Conservation (phyloP, 2,329 filamentous ascomycete species). For the Phialocephala subalpina region DNA sequence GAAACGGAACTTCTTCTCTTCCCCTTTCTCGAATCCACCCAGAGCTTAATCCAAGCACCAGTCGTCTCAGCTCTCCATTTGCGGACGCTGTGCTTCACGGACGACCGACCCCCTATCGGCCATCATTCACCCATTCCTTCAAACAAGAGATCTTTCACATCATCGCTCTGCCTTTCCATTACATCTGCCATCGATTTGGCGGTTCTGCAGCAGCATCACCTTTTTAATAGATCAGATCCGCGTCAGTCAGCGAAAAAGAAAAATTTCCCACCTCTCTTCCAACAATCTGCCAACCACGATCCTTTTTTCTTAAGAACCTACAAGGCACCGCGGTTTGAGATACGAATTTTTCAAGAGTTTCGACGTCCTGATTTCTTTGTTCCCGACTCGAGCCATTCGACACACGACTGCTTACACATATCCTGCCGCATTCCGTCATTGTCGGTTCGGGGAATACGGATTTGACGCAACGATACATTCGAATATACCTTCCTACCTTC, state of each 20-base stretch:
- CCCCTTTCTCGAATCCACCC: constrained; percentile 18
- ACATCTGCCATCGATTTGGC: constrained; percentile 32
- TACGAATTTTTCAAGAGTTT: constrained; percentile 14
- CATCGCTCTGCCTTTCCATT: constrained; percentile 22
- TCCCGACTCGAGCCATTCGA: constrained; percentile 23
- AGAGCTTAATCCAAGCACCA: constrained; percentile 38
- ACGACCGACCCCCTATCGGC: constrained; percentile 42
- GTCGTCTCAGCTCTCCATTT: constrained; percentile 25
- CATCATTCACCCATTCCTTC: constrained; percentile 40
- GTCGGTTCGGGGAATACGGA: constrained; percentile 14
- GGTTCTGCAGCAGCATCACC: constrained; percentile 18
- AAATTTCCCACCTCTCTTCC: constrained; percentile 13
- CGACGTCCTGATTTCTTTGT: constrained; percentile 2
- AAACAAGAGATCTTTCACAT: constrained; percentile 24
- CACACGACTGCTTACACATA: constrained; percentile 10
- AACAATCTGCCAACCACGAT: constrained; percentile 32
- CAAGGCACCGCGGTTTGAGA: constrained; percentile 18
- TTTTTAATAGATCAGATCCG: constrained; percentile 37
- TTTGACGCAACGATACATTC: constrained; percentile 34
- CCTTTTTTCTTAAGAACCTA: constrained; percentile 17
- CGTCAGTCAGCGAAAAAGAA: constrained; percentile 22
- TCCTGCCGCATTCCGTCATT: constrained; percentile 21
- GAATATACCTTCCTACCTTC: constrained; percentile 38
- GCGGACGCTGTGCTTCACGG: constrained; percentile 37
- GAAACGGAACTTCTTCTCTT: constrained; percentile 15